Evolutionary conservation across 1,284 basidiomycete species (phyloP), one percentile per base, ranked within the genome.

Genomic region (Cryptococcus amylolentus): DNA sequence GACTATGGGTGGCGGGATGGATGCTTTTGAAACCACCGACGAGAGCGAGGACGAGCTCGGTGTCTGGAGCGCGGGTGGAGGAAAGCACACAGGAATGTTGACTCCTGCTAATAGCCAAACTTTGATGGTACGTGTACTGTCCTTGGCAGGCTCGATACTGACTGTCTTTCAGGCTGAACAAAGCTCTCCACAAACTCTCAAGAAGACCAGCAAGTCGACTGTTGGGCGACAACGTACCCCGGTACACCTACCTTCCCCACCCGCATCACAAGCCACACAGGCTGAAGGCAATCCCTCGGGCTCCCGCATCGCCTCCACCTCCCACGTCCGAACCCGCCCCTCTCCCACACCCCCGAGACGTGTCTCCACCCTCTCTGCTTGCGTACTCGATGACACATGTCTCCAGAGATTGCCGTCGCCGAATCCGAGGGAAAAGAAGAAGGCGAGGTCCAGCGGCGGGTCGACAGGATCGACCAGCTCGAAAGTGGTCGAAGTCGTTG

Each of bases 31-130:
- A 7, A 18, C 45, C 38, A 61, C 55, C 8, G 61, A 60, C 49
- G 61, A 57, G 13, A 64, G 55, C 37, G 62, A 59, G 26, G 57
- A 50, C 13, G 61, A 57, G 27, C 51, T 51, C 12, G 55, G 49
- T 12, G 35, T 23, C 16, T 20, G 52, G 10, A 46, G 37, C n/a
- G 28, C 37, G 44, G 50, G 51, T n/a, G 48, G 49, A n/a, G 31
- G 2, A 10, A 35, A 35, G 31, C 51, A 9, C 41, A 42, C n/a
- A 1, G 51, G 65, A 2, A 41, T 71, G 56, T 62, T 73, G 63
- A 73, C 71, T 7, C 71, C 71, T 1, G 67, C 57, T 7, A 52
- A 60, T 37, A 69, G 66, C 46, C 64, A 69, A 35, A 35, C 31
- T 54, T 57, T 64, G 35, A 28, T 50, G 20, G 45, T 46, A 28